Conservation (phyloP, 2,329 filamentous ascomycete species). For the Fusarium sp. region DNA sequence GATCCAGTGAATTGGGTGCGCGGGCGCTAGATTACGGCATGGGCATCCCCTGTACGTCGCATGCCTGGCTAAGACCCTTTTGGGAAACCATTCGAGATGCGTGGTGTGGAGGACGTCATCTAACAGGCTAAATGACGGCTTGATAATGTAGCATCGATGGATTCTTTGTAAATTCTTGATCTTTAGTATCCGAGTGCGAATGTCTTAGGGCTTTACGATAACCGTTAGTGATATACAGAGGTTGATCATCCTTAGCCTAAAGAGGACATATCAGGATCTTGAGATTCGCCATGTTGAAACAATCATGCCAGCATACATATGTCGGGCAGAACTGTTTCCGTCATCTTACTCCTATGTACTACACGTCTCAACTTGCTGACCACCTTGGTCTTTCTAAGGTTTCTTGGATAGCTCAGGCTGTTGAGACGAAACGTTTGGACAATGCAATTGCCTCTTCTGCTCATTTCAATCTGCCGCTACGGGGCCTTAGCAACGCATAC, state of each 20-base stretch:
- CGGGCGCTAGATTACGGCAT: conserved; percentile 25
- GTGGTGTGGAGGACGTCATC: conserved; percentile 17
- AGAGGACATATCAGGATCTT: no score
- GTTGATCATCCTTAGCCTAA: no score
- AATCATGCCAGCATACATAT: no score
- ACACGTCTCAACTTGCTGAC: background rate
- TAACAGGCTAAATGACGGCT: conserved; percentile 24
- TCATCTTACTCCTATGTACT: background rate
- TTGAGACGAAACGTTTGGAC: no score
- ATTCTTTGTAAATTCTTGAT: background rate
- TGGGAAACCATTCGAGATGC: conserved; percentile 32
- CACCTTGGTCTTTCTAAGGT: background rate
- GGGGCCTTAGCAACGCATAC: background rate
- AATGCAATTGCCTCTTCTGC: background rate
- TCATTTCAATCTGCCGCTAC: no score
- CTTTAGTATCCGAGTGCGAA: conserved; percentile 22
- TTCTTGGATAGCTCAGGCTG: background rate
- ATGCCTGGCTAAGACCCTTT: conserved; percentile 17
- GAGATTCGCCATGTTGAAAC: no score
- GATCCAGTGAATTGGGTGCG: conserved; percentile 13
- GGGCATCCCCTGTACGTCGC: background rate
- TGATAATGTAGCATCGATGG: conserved; percentile 11
- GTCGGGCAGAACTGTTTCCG: background rate
- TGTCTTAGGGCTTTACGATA: background rate
- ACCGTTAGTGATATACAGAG: no score